These are phyloP conservation scores for Leucoagaricus sp. DNA, from an alignment of 1,284 basidiomycete species.

Conservation along the genomic window DNA sequence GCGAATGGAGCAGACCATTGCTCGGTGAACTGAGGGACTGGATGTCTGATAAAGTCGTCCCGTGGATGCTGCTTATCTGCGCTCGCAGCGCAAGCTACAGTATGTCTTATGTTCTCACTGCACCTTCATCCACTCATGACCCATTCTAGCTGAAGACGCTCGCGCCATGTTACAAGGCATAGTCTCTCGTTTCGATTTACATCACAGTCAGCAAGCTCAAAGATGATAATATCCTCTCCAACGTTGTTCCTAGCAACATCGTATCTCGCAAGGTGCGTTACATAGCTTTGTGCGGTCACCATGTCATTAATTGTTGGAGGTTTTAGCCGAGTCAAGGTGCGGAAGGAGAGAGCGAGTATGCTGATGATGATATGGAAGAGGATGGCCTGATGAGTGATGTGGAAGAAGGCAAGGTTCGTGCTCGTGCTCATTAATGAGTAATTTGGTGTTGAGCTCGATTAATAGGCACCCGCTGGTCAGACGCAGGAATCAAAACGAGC, in stretches of 20 bases:
- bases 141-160: constrained; percentile 63
- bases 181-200: constrained; percentile 87
- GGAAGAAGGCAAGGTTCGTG: constrained; percentile 44
- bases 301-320: constrained; percentile 6
- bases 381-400: constrained; percentile 66
- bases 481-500: constrained; percentile 28
- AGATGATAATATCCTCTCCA: constrained; percentile 80
- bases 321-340: constrained; percentile 67
- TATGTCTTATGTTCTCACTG: constrained; percentile 30
- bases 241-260: constrained; percentile 81
- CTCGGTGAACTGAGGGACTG: constrained; percentile 65
- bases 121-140: constrained; percentile 17
- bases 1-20: constrained; percentile 71
- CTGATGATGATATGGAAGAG: constrained; percentile 51
- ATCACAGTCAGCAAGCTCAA: constrained; percentile 45
- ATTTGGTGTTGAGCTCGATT: neutral
- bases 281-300: neutral
- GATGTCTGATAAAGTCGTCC: constrained; percentile 78
- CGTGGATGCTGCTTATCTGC: constrained; percentile 83
- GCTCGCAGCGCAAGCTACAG: constrained; percentile 61
- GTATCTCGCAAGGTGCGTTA: constrained; percentile 72
- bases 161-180: constrained; percentile 76
- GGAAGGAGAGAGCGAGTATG: constrained; percentile 68
- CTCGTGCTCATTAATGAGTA: neutral
- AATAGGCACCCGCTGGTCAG: constrained; percentile 12